These are phyloP conservation scores for Pistacia integerrima DNA, from an alignment of 345 rosid species.

Conservation along the genomic window DNA sequence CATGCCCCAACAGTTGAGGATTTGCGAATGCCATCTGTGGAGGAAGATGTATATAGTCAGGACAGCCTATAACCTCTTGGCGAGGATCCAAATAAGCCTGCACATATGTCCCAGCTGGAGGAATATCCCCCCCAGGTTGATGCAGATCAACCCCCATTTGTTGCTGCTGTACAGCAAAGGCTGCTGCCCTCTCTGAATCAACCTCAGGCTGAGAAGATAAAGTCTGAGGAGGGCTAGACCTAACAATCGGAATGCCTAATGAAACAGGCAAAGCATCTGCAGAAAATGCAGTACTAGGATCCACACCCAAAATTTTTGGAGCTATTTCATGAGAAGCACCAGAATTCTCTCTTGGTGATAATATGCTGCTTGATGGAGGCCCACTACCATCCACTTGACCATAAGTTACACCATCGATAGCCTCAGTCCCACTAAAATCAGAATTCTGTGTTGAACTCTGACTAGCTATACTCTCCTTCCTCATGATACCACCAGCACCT, in stretches of 20 bases:
- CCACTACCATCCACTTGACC: constrained; percentile 42
- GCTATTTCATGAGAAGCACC: constrained; percentile 33
- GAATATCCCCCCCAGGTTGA: constrained; percentile 32
- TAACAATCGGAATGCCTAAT: constrained; percentile 36
- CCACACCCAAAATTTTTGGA: constrained; percentile 32
- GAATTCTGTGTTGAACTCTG: constrained; percentile 68
- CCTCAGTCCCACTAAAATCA: constrained; percentile 56
- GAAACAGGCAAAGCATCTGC: constrained; percentile 44
- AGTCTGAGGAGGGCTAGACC: constrained; percentile 41
- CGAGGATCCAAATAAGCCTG: constrained; percentile 46
- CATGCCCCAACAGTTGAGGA: constrained; percentile 37
- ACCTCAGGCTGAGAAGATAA: constrained; percentile 38
- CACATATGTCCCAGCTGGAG: constrained; percentile 27
- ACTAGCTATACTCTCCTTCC: constrained; percentile 71
- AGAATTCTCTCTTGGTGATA: constrained; percentile 39
- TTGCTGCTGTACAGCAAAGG: constrained; percentile 34
- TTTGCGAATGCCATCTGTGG: constrained; percentile 50
- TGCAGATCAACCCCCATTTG: constrained; percentile 45
- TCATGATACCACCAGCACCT: constrained; percentile 30
- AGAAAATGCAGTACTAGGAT: constrained; percentile 31
- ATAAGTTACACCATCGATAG: constrained; percentile 37
- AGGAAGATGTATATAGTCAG: constrained; percentile 38
- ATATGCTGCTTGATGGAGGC: constrained; percentile 32
- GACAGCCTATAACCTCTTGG: constrained; percentile 36
- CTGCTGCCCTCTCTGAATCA: constrained; percentile 44